Evolutionary conservation across 225 moss, liverwort and hornwort species (phyloP).

Genomic region (Thuidium tamariscinum): DNA sequence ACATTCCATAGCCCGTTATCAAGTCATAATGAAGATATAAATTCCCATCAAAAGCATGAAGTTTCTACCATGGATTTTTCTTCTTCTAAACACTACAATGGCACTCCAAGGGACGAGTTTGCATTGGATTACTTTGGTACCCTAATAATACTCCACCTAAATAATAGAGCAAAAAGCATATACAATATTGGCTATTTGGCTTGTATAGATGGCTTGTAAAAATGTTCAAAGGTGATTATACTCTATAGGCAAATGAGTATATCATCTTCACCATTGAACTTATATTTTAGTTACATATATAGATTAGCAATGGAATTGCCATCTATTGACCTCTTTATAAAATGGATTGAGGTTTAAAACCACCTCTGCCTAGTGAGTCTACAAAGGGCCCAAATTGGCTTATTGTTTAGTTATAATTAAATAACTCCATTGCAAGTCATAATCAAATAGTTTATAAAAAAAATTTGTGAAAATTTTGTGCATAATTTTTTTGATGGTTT

Average conservation of each 20-base stretch:
- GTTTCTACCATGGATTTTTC: not conserved
- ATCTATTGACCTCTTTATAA: not conserved
- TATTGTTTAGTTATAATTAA: not conserved
- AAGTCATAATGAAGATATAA: not conserved
- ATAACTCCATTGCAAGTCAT: not conserved
- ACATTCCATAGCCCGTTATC: not conserved
- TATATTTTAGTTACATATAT: no score
- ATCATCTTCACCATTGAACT: not conserved
- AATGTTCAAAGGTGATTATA: no score
- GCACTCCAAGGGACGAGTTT: not conserved
- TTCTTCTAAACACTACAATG: not conserved
- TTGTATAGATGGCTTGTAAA: not conserved
- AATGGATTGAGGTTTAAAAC: not conserved
- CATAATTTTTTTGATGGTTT: not conserved
- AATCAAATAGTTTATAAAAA: not conserved
- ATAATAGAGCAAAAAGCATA: not conserved
- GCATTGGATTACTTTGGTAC: not conserved
- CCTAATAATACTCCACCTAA: fast-evolving
- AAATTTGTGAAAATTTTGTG: not conserved
- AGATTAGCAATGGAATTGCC: not conserved
- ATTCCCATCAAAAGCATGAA: not conserved
- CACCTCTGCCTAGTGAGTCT: fast-evolving
- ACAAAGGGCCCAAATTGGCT: not conserved
- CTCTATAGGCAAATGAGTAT: not conserved
- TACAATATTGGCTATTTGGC: no score